Base-by-base conservation (phyloP, 805 yeast genomes). In the Wickerhamiella azyma region DNA sequence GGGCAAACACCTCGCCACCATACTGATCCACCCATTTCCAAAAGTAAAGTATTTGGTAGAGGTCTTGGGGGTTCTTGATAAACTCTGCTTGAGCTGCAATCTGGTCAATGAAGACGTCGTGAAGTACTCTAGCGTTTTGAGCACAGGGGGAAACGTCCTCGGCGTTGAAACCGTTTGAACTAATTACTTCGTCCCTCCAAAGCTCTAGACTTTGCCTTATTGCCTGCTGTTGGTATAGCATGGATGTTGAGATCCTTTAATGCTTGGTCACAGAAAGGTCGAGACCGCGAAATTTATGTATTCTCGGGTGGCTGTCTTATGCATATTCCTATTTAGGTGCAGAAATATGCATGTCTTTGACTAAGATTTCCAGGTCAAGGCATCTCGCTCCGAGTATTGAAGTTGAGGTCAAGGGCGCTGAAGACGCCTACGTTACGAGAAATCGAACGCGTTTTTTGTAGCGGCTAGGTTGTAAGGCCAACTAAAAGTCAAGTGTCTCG, bases 1-100 rank as follows among this genome's bases (percentile, higher is more conserved):
- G 43, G 11, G 47, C 46, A 42, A 49, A 59, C 19, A 59, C 53
- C 41, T 59, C 61, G 24, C 47, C 48, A 8, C 61, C 62, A 39
- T 52, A 57, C 39, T 35, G 42, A 40, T 59, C 62, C 26, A 58
- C 48, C 56, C 57, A 53, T 30, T 58, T 52, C 62, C 62, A 59
- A 50, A 56, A 59, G 48, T 48, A 52, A 5, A 59, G 59, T 17
- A 51, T 55, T 19, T 47, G 37, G 36, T 46, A 39, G 16, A 59
- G 48, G 43, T 59, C 62, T 18, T 49, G 48, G 19, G 53, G 51
- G 14, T 53, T 47, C 26, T 48, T 55, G 41, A 59, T 59, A 14
- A 38, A 18, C 7, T 47, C 36, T 17, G 60, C 62, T 17, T 55
- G 49, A 26, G 41, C 45, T 2, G 59, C 56, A 21, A 59, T 59